Percentiles rank a stretch among this genome's conserved stretches.
Evolutionary conservation across 306 rosid genomes (phyloP).

Genomic region (Abrus precatorius): DNA sequence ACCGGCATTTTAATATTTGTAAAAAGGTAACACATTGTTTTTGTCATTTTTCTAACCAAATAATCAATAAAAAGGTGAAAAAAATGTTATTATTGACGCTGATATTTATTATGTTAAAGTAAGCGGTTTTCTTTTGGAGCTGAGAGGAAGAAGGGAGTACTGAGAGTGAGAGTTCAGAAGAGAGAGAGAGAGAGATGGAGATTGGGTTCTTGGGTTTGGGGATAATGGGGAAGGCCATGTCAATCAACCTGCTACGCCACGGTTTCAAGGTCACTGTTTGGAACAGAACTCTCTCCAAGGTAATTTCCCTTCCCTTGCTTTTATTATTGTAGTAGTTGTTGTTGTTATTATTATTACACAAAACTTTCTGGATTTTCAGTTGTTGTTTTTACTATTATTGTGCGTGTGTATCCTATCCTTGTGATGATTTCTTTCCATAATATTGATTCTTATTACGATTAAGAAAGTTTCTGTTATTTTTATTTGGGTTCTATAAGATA

Average conservation of each 20-base stretch:
- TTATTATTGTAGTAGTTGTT: neutral
- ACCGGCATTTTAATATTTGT: neutral
- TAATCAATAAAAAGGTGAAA: neutral
- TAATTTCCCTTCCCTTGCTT: constrained; percentile 1
- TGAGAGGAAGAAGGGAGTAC: neutral
- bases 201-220: constrained; percentile 86
- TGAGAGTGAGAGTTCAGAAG: constrained; percentile 23
- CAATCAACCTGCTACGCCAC: constrained; percentile 66
- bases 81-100: neutral
- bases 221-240: constrained; percentile 92
- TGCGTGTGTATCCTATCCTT: neutral
- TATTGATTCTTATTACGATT: constrained; percentile 10
- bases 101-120: constrained; percentile 4
- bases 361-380: neutral
- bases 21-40: neutral
- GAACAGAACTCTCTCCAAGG: constrained; percentile 91
- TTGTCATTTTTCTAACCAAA: neutral
- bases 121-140: neutral
- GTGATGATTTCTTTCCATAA: constrained; percentile 14
- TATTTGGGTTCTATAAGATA: neutral
- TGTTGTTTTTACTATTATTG: neutral
- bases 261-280: constrained; percentile 88
- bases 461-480: neutral
- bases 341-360: no score
- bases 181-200: constrained; percentile 58